A percentile compares a stretch with the other conserved stretches of the same genome.
phyloP scores from a whole-genome alignment of 2,329 filamentous ascomycete genomes.

The Cordyceps pruinosa region DNA sequence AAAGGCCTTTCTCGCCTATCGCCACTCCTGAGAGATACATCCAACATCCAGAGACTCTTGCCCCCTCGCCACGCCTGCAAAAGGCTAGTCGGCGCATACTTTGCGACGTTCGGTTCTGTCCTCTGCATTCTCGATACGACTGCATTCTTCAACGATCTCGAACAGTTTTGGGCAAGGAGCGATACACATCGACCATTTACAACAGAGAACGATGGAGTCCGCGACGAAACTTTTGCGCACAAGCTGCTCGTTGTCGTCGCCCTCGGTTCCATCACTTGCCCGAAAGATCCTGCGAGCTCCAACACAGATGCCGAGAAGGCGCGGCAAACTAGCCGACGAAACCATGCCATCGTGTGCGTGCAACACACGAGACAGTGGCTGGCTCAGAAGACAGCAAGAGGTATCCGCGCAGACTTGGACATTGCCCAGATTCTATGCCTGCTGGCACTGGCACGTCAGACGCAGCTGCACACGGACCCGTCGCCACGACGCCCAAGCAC shows the following conservation, averaged over 20 bases:
- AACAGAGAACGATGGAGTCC: constrained; percentile 13
- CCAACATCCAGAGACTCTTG: constrained; percentile 2
- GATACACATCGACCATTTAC: background rate
- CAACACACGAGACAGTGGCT: constrained; percentile 20
- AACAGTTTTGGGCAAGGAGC: constrained; percentile 29
- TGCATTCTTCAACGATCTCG: constrained; percentile 42
- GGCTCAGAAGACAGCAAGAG: constrained; percentile 7
- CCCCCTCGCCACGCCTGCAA: constrained; percentile 28
- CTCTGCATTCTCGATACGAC: constrained; percentile 47
- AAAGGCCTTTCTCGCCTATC: background rate
- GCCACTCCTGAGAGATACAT: background rate
- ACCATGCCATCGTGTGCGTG: constrained; percentile 18
- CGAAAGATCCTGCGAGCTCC: background rate
- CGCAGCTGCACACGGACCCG: constrained; percentile 11
- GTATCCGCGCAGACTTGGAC: constrained; percentile 7
- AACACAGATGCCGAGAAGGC: background rate
- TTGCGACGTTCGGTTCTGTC: constrained; percentile 45
- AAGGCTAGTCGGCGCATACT: constrained; percentile 37
- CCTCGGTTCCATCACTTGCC: constrained; percentile 37
- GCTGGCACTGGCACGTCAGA: constrained; percentile 22
- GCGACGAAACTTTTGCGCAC: constrained; percentile 35
- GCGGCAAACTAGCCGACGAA: background rate
- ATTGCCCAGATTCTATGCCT: constrained; percentile 26
- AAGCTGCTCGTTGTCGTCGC: constrained; percentile 48
- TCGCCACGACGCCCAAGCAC: background rate